These are phyloP conservation scores for Rhinocladiella similis DNA, from an alignment of 2,329 filamentous ascomycete genomes.

Conservation along the genomic window DNA sequence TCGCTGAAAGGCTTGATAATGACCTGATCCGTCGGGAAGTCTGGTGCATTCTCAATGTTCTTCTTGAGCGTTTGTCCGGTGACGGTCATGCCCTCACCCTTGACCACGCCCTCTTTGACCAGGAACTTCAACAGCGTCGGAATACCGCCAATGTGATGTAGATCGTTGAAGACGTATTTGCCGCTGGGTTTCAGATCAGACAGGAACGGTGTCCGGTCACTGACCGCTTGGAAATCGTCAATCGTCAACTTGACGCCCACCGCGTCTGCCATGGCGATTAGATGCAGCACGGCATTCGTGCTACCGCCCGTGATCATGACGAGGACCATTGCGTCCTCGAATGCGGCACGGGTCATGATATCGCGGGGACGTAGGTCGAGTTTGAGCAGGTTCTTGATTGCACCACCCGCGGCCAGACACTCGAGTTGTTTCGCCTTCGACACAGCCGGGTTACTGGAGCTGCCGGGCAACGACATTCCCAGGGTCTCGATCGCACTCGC, in stretches of 20 bases:
- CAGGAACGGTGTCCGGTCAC: slow-evolving; percentile 75
- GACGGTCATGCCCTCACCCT: slow-evolving; percentile 61
- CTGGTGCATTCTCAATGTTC: slow-evolving; percentile 59
- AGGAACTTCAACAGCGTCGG: slow-evolving; percentile 60
- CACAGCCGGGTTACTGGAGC: slow-evolving; percentile 76
- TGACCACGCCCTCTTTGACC: slow-evolving; percentile 58
- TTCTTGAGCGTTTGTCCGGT: slow-evolving; percentile 60
- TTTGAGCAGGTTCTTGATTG: slow-evolving; percentile 71
- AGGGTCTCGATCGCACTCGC: slow-evolving; percentile 71
- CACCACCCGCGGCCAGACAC: slow-evolving; percentile 69
- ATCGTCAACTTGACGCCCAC: slow-evolving; percentile 80
- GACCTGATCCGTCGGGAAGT: slow-evolving; percentile 67
- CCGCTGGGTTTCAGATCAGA: slow-evolving; percentile 79
- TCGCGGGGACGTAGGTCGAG: slow-evolving; percentile 77
- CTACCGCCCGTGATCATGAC: slow-evolving; percentile 81
- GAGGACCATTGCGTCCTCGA: slow-evolving; percentile 82
- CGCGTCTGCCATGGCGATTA: slow-evolving; percentile 80
- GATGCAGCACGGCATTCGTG: slow-evolving; percentile 81
- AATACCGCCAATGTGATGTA: slow-evolving; percentile 58
- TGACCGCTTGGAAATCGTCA: slow-evolving; percentile 82
- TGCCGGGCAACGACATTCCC: slow-evolving; percentile 79
- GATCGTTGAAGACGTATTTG: slow-evolving; percentile 62
- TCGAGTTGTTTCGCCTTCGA: slow-evolving; percentile 70
- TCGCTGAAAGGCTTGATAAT: slow-evolving; percentile 67
- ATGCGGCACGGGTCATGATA: slow-evolving; percentile 76